These are phyloP conservation scores for Yamadazyma phyllophila DNA, from an alignment of 805 yeast species.

Conservation along the genomic window DNA sequence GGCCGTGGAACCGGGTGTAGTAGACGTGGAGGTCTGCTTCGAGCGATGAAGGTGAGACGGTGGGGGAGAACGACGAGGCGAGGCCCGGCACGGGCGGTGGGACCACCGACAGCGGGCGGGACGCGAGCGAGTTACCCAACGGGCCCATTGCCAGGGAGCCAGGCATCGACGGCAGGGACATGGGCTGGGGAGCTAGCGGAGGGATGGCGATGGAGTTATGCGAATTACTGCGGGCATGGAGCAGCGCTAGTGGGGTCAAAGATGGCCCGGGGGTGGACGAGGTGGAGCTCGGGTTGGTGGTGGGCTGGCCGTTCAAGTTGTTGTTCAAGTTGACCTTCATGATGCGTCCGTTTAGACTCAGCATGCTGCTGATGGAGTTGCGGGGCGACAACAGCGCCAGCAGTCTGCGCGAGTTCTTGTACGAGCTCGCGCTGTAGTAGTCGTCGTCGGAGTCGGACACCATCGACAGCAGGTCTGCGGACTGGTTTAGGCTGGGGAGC, in stretches of 20 bases:
- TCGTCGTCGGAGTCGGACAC: slow-evolving; percentile 37
- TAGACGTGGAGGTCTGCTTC: slow-evolving; percentile 39
- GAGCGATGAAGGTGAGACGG: slow-evolving; percentile 12
- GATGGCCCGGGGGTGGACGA: background rate
- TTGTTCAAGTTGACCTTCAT: slow-evolving; percentile 14
- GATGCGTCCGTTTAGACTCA: slow-evolving; percentile 31
- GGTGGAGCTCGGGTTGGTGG: background rate
- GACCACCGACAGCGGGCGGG: too few relatives aligned
- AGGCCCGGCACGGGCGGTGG: background rate
- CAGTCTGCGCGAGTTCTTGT: slow-evolving; percentile 16
- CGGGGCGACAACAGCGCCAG: slow-evolving; percentile 28
- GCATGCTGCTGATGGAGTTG: slow-evolving; percentile 30
- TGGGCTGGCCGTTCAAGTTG: background rate
- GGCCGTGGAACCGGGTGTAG: slow-evolving; percentile 42
- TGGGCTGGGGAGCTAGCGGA: slow-evolving; percentile 1
- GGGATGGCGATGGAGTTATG: slow-evolving; percentile 6
- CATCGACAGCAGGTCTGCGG: slow-evolving; percentile 14
- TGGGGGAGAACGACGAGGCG: slow-evolving; percentile 5
- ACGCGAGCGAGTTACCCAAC: background rate
- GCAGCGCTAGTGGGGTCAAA: background rate
- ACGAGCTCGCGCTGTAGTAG: slow-evolving; percentile 26
- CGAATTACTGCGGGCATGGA: slow-evolving; percentile 3
- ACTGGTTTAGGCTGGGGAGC: slow-evolving; percentile 4
- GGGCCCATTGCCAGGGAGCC: slow-evolving; percentile 3
- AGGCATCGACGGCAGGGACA: too few relatives aligned